phyloP scores from a whole-genome alignment of 441 rosid genomes.

The Cnidoscolus chayamansa region DNA sequence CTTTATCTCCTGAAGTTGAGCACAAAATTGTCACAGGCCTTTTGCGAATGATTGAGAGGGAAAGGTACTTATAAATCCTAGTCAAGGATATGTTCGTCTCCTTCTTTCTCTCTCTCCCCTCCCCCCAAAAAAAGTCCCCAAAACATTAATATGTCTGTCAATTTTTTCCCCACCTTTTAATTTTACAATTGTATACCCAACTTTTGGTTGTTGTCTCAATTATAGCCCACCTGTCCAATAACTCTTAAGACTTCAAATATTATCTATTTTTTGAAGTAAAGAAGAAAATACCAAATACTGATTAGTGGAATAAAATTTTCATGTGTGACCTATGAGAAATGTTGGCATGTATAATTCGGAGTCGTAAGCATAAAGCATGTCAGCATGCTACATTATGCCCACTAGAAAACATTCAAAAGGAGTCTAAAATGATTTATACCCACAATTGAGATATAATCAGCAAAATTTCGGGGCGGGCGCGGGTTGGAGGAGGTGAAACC shows the following conservation, averaged over 20 bases:
- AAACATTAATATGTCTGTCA: too few relatives aligned
- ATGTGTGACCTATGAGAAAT: not conserved
- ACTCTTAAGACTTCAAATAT: not conserved
- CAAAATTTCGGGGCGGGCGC: not conserved
- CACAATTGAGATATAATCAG: not conserved
- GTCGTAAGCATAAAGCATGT: not conserved
- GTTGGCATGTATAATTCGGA: not conserved
- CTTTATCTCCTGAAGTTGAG: constrained; percentile 83
- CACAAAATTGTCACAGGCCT: constrained; percentile 97
- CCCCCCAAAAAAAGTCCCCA: too few relatives aligned
- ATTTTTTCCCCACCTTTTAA: not conserved
- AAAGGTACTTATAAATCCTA: constrained; percentile 50
- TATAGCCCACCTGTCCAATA: not conserved
- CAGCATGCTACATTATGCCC: not conserved
- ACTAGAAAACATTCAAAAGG: not conserved
- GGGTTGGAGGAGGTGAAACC: not conserved
- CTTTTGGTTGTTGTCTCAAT: too few relatives aligned
- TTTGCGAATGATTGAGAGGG: constrained; percentile 89
- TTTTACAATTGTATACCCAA: not conserved
- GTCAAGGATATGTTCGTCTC: not conserved
- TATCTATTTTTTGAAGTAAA: not conserved
- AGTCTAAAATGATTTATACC: not conserved
- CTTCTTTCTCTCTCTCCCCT: too few relatives aligned
- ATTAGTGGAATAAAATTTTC: not conserved
- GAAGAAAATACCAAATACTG: not conserved